phyloP scores from a whole-genome alignment of 176 grass and related monocot species.

The Phoenix dactylifera region DNA sequence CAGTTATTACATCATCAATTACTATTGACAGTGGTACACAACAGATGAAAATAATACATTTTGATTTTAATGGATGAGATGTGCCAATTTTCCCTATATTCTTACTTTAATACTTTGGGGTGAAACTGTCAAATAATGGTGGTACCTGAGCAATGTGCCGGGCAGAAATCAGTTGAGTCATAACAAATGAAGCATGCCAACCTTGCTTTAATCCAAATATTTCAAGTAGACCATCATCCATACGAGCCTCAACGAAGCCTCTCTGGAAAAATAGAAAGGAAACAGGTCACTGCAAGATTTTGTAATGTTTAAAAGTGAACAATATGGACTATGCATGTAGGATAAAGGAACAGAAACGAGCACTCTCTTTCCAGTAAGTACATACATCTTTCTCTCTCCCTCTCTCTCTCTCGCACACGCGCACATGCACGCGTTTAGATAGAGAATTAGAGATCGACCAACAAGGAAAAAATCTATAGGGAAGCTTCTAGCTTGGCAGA shows the following conservation, averaged over 20 bases:
- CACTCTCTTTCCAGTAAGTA: too few relatives aligned
- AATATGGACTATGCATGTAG: too few relatives aligned
- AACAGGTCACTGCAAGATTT: not conserved
- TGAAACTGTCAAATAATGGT: not conserved
- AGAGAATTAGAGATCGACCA: too few relatives aligned
- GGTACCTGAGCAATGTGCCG: slow-evolving; percentile 91
- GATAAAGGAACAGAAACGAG: too few relatives aligned
- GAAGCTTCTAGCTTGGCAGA: too few relatives aligned
- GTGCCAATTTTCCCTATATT: not conserved
- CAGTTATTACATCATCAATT: not conserved
- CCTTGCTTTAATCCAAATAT: slow-evolving; percentile 99
- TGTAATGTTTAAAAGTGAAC: too few relatives aligned
- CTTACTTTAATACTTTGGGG: not conserved
- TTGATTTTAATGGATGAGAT: too few relatives aligned
- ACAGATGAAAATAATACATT: not conserved
- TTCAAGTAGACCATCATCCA: slow-evolving; percentile 91
- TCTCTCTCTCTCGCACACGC: too few relatives aligned
- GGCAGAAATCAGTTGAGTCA: slow-evolving; percentile 90
- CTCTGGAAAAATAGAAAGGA: slow-evolving; percentile 31
- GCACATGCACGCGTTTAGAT: too few relatives aligned
- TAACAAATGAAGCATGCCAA: slow-evolving; percentile 96
- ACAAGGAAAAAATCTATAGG: too few relatives aligned
- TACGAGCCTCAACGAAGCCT: slow-evolving; percentile 76
- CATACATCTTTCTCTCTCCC: too few relatives aligned
- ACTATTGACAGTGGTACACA: not conserved